Base-by-base conservation (phyloP, 2,329 filamentous ascomycete species). In the Colletotrichum spaethianum region DNA sequence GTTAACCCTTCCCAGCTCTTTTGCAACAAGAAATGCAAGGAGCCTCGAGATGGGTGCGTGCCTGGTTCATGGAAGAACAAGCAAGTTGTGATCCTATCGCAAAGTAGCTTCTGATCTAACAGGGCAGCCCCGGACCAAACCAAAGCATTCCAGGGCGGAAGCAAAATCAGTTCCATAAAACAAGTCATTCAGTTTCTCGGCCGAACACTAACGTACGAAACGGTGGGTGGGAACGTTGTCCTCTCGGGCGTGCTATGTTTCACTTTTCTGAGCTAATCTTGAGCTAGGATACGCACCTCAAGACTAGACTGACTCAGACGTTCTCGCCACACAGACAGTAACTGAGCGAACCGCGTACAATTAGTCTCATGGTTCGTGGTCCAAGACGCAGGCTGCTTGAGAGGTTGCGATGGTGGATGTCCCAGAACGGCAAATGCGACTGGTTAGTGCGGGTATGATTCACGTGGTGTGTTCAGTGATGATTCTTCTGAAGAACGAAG, bases 161-260 rank as follows among this genome's bases (percentile, higher is more conserved):
- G 46, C 48, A 59, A 50, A 55, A 63, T 46, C 64, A 38, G n/a
- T 20, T 28, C 26, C n/a, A n/a, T 48, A 53, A 56, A 56, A 73
- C 60, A 65, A 60, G 52, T 36, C 11, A 26, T 33, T 26, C 12
- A 44, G 55, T 23, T 56, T 52, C 57, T 63, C 33, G 50, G 56
- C 68, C 63, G 68, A 57, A 56, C 20, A n/a, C 16, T 46, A 31
- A 31, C 5, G 6, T 9, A 3, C 18, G 12, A 31, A 36, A 20
- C 31, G 20, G 31, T 55, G 61, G 52, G 44, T 44, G 26, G 20
- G 46, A 20, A 12, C 26, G 12, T 20, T 46, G 16, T 53, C 50
- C 42, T 63, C 63, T 53, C 50, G 50, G 56, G 57, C 60, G 42
- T 63, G 33, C 18, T 20, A 42, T 68, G 69, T 72, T 72, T 72